Evolutionary conservation across 2,329 filamentous ascomycete species (phyloP), one percentile per base, ranked within the genome.

Genomic region (Colletotrichum aenigma): DNA sequence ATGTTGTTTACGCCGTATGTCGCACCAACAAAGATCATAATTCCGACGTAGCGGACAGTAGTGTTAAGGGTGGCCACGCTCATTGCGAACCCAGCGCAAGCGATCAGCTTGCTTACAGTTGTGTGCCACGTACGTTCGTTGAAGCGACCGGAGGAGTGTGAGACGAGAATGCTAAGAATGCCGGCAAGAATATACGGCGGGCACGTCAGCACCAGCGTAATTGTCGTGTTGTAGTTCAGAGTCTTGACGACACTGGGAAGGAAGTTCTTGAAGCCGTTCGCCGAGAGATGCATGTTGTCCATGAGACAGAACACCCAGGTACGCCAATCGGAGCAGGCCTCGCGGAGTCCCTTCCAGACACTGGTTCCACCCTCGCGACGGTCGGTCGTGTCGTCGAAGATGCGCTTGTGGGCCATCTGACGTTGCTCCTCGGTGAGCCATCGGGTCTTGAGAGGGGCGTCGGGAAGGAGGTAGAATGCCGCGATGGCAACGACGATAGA

Each of bases 51-150:
- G 6, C 72, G 73, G 15, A 75, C 77, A 15, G 60, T 70, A 15
- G 76, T 61, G 68, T 77, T 77, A 15, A 76, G 72, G 66, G 74
- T 85, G 61, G 71, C 82, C 38, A 58, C 82, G 74, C 61, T 79
- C 62, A 79, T 76, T 6, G 69, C 67, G n/a, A 74, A 76, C 6
- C 77, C 76, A 81, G 85, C 13, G 2, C 87, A 82, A 2, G 86
- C 87, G 16, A 86, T 74, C 3, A 81, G 60, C 74, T 88, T 88
- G n/a, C 84, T 84, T 10, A 83, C 72, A 2, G 86, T 88, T 36
- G 87, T 85, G 75, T 89, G 87, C 86, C 86, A 88, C 1, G 86
- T 88, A 34, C 87, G 83, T 76, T 89, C 87, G 71, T 89, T 87
- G 78, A 85, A 84, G 5, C 82, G 83, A 0, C 88, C 89, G 0